Evolutionary conservation across 192 early-diverging fungal species (phyloP).

Genomic region (Linnemannia elongata): DNA sequence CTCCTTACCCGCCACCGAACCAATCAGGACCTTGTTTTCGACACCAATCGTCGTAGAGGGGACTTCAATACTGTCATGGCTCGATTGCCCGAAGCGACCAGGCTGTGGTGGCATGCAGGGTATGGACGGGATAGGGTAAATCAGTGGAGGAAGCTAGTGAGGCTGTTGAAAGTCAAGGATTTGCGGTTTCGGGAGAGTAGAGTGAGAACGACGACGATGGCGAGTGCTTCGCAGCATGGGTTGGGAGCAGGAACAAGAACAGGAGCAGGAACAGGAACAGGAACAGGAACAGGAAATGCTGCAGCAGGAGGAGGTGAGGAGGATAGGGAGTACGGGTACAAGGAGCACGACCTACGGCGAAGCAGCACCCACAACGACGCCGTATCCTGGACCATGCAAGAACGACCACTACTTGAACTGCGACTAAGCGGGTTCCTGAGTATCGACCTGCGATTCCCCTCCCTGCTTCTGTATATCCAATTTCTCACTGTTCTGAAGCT

Average conservation of each 20-base stretch:
- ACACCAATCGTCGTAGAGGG: neutral
- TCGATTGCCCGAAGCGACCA: neutral
- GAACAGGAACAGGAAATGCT: neutral
- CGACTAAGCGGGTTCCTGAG: neutral
- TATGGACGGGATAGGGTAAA: neutral
- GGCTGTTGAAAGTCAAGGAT: neutral
- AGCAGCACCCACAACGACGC: neutral
- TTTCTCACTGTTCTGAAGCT: neutral
- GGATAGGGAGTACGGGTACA: neutral
- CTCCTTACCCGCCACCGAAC: neutral
- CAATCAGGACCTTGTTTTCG: neutral
- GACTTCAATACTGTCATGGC: neutral
- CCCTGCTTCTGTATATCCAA: neutral
- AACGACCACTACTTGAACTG: neutral
- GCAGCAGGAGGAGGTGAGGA: too few relatives aligned
- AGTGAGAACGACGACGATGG: neutral
- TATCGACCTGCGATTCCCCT: neutral
- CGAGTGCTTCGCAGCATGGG: neutral
- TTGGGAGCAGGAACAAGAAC: neutral
- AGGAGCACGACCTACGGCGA: neutral
- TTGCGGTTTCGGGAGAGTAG: neutral
- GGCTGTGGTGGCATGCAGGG: neutral
- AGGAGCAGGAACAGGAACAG: neutral
- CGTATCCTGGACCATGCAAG: neutral
- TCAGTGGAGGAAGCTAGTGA: neutral